Evolutionary conservation across 345 rosid genomes (phyloP), one percentile per base, ranked within the genome.

Genomic region (Kandelia obovata): DNA sequence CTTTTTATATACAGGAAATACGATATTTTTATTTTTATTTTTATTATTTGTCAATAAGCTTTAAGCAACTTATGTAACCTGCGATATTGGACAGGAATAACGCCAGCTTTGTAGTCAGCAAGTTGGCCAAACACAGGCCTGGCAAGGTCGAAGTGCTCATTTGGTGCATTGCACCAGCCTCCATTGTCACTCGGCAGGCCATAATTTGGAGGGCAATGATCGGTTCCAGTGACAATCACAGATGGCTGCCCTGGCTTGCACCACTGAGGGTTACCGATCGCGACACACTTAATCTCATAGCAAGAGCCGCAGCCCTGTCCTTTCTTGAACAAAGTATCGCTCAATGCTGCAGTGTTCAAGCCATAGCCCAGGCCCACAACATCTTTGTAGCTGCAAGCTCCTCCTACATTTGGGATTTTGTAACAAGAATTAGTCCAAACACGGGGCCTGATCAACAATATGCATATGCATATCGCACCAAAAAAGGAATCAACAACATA

Each of bases 131-230:
- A 92, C 34, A 76, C 86, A 8, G 87, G 92, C 67, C 83, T 81
- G 79, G 96, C 84, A 52, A 92, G 34, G 69, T 92, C 96, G 58
- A 92, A 92, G 82, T 89, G 97, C 62, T 78, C 79, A 1, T 79
- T 79, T 20, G 97, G 96, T 15, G 82, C 79, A 66, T 88, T 81
- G 78, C 97, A 92, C 97, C 96, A 92, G 20, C 93, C 96, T 20
- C 89, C 93, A 23, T 78, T 72, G 77, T 85, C 80, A 59, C 75
- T 76, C 20, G 88, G 75, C 62, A 65, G 79, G 39, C 70, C 53
- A 72, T 82, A 81, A 58, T 88, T 85, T 30, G 96, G 90, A 4
- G 97, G 97, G 80, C 97, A 92, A 31, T 70, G 83, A 67, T 92
- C 83, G n/a, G 97, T 92, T 56, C 87, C 97, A 3, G 96, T 88